phyloP scores from a whole-genome alignment of 2,329 filamentous ascomycete genomes.

The Hirsutella thompsonii region DNA sequence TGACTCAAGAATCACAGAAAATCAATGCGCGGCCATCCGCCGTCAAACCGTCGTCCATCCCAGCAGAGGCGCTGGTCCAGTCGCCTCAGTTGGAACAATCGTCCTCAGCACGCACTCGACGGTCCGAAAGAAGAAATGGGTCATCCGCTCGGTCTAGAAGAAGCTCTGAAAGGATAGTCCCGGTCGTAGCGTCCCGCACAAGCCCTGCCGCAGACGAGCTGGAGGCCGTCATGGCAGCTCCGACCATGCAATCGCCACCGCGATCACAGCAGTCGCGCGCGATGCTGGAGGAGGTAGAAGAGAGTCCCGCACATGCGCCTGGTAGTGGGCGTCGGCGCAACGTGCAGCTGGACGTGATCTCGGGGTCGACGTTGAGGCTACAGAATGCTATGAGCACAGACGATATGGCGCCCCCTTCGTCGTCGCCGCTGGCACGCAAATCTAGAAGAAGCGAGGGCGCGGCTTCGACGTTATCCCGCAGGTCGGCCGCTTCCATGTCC shows the following conservation, averaged over 20 bases:
- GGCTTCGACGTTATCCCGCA: conserved; percentile 17
- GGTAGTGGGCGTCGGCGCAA: conserved; percentile 38
- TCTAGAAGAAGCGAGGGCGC: conserved; percentile 20
- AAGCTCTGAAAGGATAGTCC: background rate
- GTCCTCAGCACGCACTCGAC: background rate
- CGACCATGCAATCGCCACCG: conserved; percentile 4
- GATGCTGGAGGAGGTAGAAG: conserved; percentile 12
- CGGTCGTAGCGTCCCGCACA: conserved; percentile 1
- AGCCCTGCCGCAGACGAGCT: conserved; percentile 9
- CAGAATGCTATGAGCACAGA: conserved; percentile 23
- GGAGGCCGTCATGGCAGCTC: conserved; percentile 8
- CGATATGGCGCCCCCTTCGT: conserved; percentile 15
- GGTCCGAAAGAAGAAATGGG: background rate
- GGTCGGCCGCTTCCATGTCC: conserved; percentile 2
- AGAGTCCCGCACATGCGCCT: conserved; percentile 41
- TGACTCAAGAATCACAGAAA: conserved; percentile 4
- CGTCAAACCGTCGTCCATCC: conserved; percentile 13
- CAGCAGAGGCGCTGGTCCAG: conserved; percentile 17
- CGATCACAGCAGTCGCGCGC: conserved; percentile 4
- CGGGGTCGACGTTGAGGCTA: conserved; percentile 28
- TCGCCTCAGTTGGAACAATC: conserved; percentile 7
- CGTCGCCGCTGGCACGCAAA: conserved; percentile 31
- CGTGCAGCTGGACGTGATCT: conserved; percentile 20
- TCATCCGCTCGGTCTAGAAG: background rate
- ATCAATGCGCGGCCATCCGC: conserved; percentile 4